A percentile compares a stretch with the other conserved stretches of the same genome.
Evolutionary conservation across 768 basidiomycete genomes (phyloP).

Genomic region (Mycena crocata): DNA sequence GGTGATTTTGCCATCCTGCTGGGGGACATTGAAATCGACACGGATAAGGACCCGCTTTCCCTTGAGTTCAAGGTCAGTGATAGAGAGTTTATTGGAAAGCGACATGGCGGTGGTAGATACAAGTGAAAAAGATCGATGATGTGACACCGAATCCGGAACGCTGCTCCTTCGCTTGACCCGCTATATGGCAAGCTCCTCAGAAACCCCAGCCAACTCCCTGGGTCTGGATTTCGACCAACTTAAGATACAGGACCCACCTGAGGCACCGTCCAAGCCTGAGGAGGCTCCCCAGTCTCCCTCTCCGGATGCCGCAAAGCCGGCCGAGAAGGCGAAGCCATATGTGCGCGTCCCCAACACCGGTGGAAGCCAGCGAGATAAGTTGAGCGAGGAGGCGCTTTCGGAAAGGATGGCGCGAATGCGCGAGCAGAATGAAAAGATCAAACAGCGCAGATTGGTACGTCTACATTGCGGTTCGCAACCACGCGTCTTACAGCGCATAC

Average conservation of each 20-base stretch:
- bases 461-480: not conserved
- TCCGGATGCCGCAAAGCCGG: slow-evolving; percentile 32
- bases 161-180: slow-evolving; percentile 28
- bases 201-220: slow-evolving; percentile 67
- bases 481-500: slow-evolving; percentile 15
- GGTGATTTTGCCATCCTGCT: slow-evolving; percentile 89
- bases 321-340: slow-evolving; percentile 78
- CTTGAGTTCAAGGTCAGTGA: slow-evolving; percentile 90
- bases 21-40: slow-evolving; percentile 96
- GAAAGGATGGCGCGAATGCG: slow-evolving; percentile 78
- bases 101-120: slow-evolving; percentile 72
- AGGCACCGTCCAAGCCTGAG: slow-evolving; percentile 17
- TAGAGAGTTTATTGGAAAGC: slow-evolving; percentile 93
- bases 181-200: slow-evolving; percentile 53
- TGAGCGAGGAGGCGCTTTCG: slow-evolving; percentile 72
- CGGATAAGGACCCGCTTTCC: slow-evolving; percentile 92
- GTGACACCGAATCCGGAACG: slow-evolving; percentile 30
- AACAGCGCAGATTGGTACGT: slow-evolving; percentile 71
- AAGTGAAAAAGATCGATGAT: slow-evolving; percentile 10
- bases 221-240: slow-evolving; percentile 75
- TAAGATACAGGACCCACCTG: slow-evolving; percentile 46
- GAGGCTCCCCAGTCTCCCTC: slow-evolving; percentile 25
- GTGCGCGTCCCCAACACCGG: slow-evolving; percentile 89
- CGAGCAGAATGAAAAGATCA: slow-evolving; percentile 82
- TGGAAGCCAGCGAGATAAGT: slow-evolving; percentile 80